Evolutionary conservation across 345 rosid genomes (phyloP).

Genomic region (Zanthoxylum bungeanum): DNA sequence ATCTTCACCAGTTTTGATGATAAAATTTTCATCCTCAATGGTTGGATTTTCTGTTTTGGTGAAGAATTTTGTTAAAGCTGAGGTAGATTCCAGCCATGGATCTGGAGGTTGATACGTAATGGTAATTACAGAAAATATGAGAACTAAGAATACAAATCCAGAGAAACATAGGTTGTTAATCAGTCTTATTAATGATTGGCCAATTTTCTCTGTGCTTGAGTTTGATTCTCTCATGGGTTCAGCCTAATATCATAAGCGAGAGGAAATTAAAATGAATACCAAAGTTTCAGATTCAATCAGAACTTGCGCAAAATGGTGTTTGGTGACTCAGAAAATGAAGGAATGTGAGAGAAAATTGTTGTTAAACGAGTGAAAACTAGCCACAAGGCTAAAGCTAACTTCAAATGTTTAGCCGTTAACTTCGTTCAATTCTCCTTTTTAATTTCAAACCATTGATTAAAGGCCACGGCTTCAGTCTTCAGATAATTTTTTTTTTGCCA

Average conservation of each 20-base stretch:
- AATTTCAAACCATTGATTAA: not conserved
- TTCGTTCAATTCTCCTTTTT: not conserved
- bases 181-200: slow-evolving; percentile 68
- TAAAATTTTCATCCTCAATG: slow-evolving; percentile 63
- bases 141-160: slow-evolving; percentile 78
- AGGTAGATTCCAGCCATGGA: slow-evolving; percentile 96
- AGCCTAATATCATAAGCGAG: not conserved
- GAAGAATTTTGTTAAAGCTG: slow-evolving; percentile 68
- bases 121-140: slow-evolving; percentile 75
- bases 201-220: slow-evolving; percentile 65
- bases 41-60: slow-evolving; percentile 74
- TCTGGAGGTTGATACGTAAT: slow-evolving; percentile 94
- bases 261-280: not conserved
- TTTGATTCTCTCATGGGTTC: not conserved
- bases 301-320: not conserved
- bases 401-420: not conserved
- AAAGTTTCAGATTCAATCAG: not conserved
- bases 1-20: slow-evolving; percentile 83
- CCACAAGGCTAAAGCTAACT: not conserved
- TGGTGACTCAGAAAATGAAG: not conserved
- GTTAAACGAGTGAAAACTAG: not conserved
- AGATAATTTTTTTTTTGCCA: too few species aligned
- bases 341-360: not conserved
- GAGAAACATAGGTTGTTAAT: slow-evolving; percentile 93
- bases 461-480: not conserved